A percentile compares a stretch with the other conserved stretches of the same genome.
phyloP scores from a whole-genome alignment of 305 asterid species.

The Solanum aculeatissimum region DNA sequence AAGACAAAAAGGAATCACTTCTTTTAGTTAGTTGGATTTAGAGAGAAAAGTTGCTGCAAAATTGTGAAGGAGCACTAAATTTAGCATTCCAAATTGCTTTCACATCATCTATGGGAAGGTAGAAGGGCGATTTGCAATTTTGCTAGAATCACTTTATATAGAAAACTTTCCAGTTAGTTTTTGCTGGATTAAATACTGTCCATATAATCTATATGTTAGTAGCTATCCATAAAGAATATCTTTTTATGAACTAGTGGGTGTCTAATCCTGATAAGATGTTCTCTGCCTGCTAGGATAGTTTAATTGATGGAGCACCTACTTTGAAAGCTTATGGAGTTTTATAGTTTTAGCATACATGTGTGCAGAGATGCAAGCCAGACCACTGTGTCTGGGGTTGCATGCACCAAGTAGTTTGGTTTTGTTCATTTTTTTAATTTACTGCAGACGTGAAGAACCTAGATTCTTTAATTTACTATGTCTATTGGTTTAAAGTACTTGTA shows the following conservation, averaged over 20 bases:
- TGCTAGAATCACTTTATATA: neutral
- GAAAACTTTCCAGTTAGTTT: neutral
- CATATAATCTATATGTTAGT: neutral
- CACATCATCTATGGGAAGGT: neutral
- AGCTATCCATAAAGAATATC: neutral
- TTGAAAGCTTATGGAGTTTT: neutral
- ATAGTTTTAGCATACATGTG: neutral
- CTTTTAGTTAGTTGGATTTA: neutral
- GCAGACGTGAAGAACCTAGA: neutral
- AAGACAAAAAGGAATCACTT: neutral
- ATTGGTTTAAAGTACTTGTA: slow-evolving; percentile 5
- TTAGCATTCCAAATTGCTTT: neutral
- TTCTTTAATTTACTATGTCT: neutral
- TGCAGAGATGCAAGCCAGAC: neutral
- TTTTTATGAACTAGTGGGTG: neutral
- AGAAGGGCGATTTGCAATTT: neutral
- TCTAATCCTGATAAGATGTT: neutral
- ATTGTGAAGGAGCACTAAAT: neutral
- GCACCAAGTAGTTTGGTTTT: neutral
- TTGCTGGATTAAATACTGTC: neutral
- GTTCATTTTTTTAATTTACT: neutral
- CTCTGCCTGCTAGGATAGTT: neutral
- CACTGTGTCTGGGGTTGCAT: neutral
- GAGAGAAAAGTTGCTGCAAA: neutral
- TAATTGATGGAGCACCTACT: neutral